These are phyloP conservation scores for Xylaria sp. DNA, from an alignment of 2,329 filamentous ascomycete species.

Conservation along the genomic window DNA sequence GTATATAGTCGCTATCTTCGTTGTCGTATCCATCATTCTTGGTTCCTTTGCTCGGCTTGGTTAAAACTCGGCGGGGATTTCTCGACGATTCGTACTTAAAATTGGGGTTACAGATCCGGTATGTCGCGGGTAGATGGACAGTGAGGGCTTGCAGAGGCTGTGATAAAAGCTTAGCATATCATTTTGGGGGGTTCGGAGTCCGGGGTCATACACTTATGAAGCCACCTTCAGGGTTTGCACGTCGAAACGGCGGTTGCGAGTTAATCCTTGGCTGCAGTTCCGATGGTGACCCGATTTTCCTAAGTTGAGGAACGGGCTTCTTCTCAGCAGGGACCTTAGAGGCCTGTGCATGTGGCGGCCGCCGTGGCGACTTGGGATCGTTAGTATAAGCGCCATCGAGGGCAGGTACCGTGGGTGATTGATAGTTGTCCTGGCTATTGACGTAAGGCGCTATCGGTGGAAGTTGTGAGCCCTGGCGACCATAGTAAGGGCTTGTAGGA, in stretches of 20 bases:
- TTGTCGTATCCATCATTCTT: constrained; percentile 99
- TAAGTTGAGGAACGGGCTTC: constrained; percentile 87
- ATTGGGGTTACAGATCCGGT: constrained; percentile 95
- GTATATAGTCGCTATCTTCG: constrained; percentile 98
- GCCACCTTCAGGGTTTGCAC: constrained; percentile 94
- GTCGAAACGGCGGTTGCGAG: constrained; percentile 85
- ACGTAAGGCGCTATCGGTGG: constrained; percentile 78
- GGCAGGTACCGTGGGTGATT: constrained; percentile 75
- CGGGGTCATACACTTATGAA: constrained; percentile 85
- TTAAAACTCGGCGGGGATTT: constrained; percentile 93
- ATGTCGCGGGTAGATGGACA: constrained; percentile 90
- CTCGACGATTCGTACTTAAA: constrained; percentile 99
- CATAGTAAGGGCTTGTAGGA: constrained; percentile 67
- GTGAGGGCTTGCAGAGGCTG: constrained; percentile 96
- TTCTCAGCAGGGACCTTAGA: constrained; percentile 58
- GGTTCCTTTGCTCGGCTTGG: constrained; percentile 96
- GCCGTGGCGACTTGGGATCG: constrained; percentile 68
- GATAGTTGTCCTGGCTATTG: constrained; percentile 75
- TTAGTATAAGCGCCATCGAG: constrained; percentile 72
- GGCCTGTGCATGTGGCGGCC: constrained; percentile 57
- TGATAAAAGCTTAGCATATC: constrained; percentile 29
- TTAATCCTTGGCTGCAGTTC: constrained; percentile 88
- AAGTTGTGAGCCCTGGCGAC: constrained; percentile 70
- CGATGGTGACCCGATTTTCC: constrained; percentile 75
- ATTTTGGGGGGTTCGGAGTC: constrained; percentile 21